phyloP scores from a whole-genome alignment of 371 early-diverging fungal genomes.

The Mortierella sp. region DNA sequence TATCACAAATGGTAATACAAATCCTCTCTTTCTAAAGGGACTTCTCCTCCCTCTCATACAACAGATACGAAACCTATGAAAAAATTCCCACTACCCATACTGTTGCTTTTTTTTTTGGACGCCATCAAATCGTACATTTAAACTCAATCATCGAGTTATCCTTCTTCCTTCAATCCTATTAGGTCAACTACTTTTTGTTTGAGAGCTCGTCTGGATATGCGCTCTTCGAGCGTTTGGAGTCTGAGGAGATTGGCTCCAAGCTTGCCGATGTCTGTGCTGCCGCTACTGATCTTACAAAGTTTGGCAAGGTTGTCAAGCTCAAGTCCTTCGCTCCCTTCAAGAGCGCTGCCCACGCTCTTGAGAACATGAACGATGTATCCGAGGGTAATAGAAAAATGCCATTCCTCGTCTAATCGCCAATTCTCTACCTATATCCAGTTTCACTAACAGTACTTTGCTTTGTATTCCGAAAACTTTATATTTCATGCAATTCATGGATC shows the following conservation, averaged over 20 bases:
- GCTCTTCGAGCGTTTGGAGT: conserved; percentile 93
- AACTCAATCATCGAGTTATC: not conserved
- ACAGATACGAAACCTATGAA: not conserved
- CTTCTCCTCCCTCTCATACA: too few relatives aligned
- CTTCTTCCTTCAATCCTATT: not conserved
- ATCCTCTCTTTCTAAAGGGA: not conserved
- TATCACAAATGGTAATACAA: not conserved
- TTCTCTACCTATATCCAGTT: not conserved
- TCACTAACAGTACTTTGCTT: not conserved
- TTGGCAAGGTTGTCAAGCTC: conserved; percentile 92
- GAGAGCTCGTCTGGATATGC: conserved; percentile 98
- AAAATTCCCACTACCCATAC: not conserved
- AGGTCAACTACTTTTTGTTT: conserved; percentile 83
- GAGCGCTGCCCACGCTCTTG: conserved; percentile 96
- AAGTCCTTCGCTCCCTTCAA: conserved; percentile 97
- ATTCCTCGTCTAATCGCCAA: not conserved
- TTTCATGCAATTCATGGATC: not conserved
- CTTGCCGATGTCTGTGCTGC: conserved; percentile 89
- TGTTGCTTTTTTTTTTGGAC: too few relatives aligned
- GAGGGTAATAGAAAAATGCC: conserved; percentile 77
- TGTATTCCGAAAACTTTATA: not conserved
- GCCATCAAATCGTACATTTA: not conserved
- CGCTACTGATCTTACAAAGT: conserved; percentile 89
- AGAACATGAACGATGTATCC: conserved; percentile 96
- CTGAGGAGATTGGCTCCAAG: conserved; percentile 96